phyloP scores from a whole-genome alignment of 139 green algal genomes.

The Zygnema circumcarinatum region DNA sequence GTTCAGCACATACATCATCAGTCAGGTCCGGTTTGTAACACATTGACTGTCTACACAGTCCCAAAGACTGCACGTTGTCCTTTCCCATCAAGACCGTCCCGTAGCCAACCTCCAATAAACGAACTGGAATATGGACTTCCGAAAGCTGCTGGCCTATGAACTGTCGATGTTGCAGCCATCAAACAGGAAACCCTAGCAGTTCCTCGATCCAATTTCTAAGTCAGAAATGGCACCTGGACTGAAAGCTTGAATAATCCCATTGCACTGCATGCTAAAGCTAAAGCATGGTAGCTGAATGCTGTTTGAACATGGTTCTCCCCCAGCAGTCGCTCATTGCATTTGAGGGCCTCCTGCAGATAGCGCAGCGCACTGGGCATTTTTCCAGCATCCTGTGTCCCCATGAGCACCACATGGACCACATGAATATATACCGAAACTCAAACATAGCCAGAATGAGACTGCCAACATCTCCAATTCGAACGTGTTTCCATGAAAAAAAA shows the following conservation, averaged over 20 bases:
- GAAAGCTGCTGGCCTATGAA: too few species aligned
- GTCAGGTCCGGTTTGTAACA: background rate
- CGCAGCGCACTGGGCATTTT: conserved; percentile 40
- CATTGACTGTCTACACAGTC: background rate
- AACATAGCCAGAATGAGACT: too few species aligned
- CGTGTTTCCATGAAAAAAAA: too few species aligned
- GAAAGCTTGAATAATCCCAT: conserved; percentile 63
- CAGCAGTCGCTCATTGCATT: conserved; percentile 55
- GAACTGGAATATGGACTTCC: too few species aligned
- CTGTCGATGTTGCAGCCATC: too few species aligned
- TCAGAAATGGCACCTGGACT: conserved; percentile 42
- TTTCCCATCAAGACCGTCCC: background rate
- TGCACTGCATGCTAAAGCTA: conserved; percentile 60
- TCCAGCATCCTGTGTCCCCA: conserved; percentile 45
- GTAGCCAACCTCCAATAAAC: background rate
- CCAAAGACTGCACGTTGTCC: background rate
- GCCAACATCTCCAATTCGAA: too few species aligned
- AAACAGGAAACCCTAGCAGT: too few species aligned
- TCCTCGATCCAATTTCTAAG: too few species aligned
- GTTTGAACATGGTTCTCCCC: conserved; percentile 60
- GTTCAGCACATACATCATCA: conserved; percentile 27
- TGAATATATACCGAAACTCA: too few species aligned
- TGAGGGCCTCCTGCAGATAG: conserved; percentile 65
- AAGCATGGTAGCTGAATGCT: conserved; percentile 62
- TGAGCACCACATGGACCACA: background rate